Percentiles rank a stretch among this genome's conserved stretches.
These are phyloP conservation scores for Santalum album DNA, from an alignment of 164 flowering plant genomes.

Conservation along the genomic window DNA sequence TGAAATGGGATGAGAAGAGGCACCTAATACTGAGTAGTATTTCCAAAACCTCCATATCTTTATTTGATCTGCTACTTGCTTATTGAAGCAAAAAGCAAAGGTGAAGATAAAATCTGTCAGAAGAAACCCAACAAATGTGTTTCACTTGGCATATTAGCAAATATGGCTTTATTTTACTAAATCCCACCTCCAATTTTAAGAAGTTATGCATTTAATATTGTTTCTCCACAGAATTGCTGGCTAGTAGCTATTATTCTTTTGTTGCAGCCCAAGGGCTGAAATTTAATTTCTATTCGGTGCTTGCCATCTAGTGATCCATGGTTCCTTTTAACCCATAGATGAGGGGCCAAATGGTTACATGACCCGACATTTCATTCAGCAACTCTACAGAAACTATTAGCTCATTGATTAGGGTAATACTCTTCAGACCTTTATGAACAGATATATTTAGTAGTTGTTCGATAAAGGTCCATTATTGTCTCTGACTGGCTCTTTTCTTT, in stretches of 20 bases:
- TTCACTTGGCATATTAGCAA: too few species aligned
- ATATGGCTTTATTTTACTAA: too few species aligned
- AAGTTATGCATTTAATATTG: not conserved
- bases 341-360: slow-evolving; percentile 40
- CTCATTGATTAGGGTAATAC: slow-evolving; percentile 46
- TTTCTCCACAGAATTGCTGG: not conserved
- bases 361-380: slow-evolving; percentile 20
- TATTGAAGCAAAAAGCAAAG: too few species aligned
- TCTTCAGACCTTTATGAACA: not conserved
- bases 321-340: slow-evolving; percentile 23
- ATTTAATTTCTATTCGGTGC: not conserved
- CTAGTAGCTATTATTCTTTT: not conserved
- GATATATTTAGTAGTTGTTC: not conserved
- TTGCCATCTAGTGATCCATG: not conserved
- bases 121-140: too few species aligned
- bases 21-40: too few species aligned
- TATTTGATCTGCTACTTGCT: too few species aligned
- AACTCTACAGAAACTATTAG: slow-evolving; percentile 28
- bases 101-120: too few species aligned
- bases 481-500: slow-evolving; percentile 10
- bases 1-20: too few species aligned
- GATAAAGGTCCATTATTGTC: not conserved
- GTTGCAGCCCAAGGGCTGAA: not conserved
- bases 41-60: too few species aligned
- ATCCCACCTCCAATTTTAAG: not conserved